Evolutionary conservation across 108 stramenopile genomes (phyloP).

Genomic region (Craspedostauros australis): DNA sequence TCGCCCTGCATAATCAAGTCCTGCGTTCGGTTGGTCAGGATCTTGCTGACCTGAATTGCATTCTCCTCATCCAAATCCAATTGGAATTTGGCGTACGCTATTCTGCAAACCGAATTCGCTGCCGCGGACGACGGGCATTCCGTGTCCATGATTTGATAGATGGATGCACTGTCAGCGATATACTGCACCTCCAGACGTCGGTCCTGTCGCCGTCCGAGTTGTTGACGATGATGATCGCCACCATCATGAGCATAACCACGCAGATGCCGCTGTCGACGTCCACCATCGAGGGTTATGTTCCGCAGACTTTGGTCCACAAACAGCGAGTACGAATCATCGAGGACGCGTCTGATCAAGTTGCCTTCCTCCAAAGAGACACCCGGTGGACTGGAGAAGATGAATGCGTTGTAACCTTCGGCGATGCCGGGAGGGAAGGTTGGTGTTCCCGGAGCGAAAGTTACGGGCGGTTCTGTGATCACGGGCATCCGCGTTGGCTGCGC

Average conservation of each 20-base stretch:
- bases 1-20: conserved; percentile 3
- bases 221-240: no score
- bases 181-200: conserved; percentile 15
- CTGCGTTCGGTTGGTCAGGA: conserved; percentile 18
- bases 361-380: no score
- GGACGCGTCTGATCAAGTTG: not conserved
- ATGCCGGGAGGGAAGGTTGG: conserved; percentile 14
- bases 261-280: no score
- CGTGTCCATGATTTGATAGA: conserved; percentile 17
- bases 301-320: no score
- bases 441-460: not conserved
- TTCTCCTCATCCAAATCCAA: conserved; percentile 16
- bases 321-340: no score
- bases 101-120: conserved; percentile 9
- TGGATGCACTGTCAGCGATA: not conserved
- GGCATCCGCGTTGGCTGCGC: not conserved
- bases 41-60: conserved; percentile 2
- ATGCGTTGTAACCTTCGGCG: conserved; percentile 31
- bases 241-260: no score
- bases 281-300: no score
- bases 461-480: not conserved
- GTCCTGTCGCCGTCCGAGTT: no score
- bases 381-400: conserved; percentile 18
- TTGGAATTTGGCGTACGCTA: conserved; percentile 29
- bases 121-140: conserved; percentile 17